Base-by-base conservation (phyloP, 2,329 filamentous ascomycete genomes). In the Sclerotinia trifoliorum region DNA sequence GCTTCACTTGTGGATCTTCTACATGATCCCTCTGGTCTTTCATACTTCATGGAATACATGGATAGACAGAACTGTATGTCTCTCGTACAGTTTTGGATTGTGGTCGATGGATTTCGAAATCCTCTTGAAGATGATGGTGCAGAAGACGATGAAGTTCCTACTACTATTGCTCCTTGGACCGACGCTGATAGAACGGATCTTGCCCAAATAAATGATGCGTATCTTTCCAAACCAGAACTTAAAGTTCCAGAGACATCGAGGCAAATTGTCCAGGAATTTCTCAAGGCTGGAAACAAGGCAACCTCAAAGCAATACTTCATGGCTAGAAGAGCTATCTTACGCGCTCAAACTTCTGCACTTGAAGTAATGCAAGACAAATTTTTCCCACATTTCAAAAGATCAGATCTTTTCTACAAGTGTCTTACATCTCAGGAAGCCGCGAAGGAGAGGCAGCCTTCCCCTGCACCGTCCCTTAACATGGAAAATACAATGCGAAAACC, bases 1-100 rank as follows among this genome's bases (percentile, higher is more conserved):
- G 90, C 90, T 10, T 89, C 91, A 0, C 82, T 98, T 2, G 86
- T 89, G 17, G 93, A 98, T 72, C 84, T 99, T n/a, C 83, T 99
- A 68, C 90, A 94, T 73, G 93, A 96, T 78, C 87, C 95, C 2
- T 91, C 94, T 1, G 94, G 93, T 0, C 83, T 99, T 11, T 98
- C 95, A 2, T 99, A 97, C 78, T 98, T 99, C 80, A 99, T 99
- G 95, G 95, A 99, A 78, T 98, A 93, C 76, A 99, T 99, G 95
- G 95, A 99, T 78, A 89, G 95, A 54, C 91, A 94, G 77, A 85
- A 86, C 21, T 83, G 94, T 35, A 94, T 98, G 90, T 86, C 91
- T 19, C 81, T 97, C 58, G 94, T 99, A 7, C 95, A 99, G 76
- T 99, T 98, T 79, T 99, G 94, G 93, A 89, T 99, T 52, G 95